Conservation (phyloP, 306 rosid species). For the Medicago truncatula region MtrunA17r5.0-ANR NC_053042.1:33450001-33450500, state of each 20-base stretch:
- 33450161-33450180: slow-evolving; percentile 76
- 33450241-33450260: slow-evolving; percentile 77
- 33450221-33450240: slow-evolving; percentile 84
- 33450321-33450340: slow-evolving; percentile 81
- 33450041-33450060: slow-evolving; percentile 75
- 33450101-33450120: slow-evolving; percentile 82
- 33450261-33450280: slow-evolving; percentile 89
- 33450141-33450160: slow-evolving; percentile 83
- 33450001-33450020: slow-evolving; percentile 86
- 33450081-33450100: slow-evolving; percentile 91
- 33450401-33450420: slow-evolving; percentile 96
- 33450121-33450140: slow-evolving; percentile 74
- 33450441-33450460: slow-evolving; percentile 79
- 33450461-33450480: slow-evolving; percentile 83
- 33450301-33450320: slow-evolving; percentile 83
- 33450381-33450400: slow-evolving; percentile 91
- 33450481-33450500: slow-evolving; percentile 84
- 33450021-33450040: slow-evolving; percentile 94
- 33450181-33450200: slow-evolving; percentile 86
- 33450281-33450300: slow-evolving; percentile 80
- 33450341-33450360: slow-evolving; percentile 77
- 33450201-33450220: slow-evolving; percentile 88
- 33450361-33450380: slow-evolving; percentile 87
- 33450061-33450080: slow-evolving; percentile 73
- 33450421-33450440: slow-evolving; percentile 87